Evolutionary conservation across 148 eudicot genomes (phyloP).

Genomic region (Oxyria digyna): DNA sequence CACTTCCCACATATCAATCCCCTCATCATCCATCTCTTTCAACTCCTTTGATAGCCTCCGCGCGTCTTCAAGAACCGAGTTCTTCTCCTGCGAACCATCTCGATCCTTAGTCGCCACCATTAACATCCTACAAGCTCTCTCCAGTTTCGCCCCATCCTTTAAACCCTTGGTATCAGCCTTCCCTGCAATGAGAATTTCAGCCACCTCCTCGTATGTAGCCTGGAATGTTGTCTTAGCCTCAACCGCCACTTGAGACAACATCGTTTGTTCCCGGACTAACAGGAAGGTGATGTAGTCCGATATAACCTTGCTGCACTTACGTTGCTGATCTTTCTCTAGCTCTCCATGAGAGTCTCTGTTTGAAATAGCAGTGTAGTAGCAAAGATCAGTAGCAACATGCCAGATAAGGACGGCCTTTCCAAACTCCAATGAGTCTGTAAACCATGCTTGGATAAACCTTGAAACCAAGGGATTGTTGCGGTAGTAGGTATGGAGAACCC

Average conservation of each 20-base stretch:
- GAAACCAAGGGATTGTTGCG: neutral
- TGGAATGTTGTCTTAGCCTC: neutral
- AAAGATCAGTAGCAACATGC: constrained; percentile 49
- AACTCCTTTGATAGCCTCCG: neutral
- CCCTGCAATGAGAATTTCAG: neutral
- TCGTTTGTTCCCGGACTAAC: neutral
- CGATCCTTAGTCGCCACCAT: no score
- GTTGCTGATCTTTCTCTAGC: neutral
- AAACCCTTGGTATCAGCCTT: neutral
- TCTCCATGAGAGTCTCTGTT: neutral
- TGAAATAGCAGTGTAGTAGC: neutral
- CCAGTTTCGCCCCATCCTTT: neutral
- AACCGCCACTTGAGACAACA: constrained; percentile 1
- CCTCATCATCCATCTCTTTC: neutral
- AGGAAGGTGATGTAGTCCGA: neutral
- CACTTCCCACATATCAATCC: constrained; percentile 1
- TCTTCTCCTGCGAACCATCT: no score
- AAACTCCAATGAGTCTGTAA: constrained; percentile 21
- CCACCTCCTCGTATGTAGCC: neutral
- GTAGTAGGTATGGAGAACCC: neutral
- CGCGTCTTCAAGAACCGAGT: neutral
- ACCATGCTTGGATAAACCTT: constrained; percentile 11
- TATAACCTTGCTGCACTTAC: neutral
- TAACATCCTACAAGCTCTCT: neutral
- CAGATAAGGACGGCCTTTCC: constrained; percentile 34